Evolutionary conservation across 2,329 filamentous ascomycete genomes (phyloP), one percentile per base, ranked within the genome.

Genomic region (Xylariomycetidae sp.): DNA sequence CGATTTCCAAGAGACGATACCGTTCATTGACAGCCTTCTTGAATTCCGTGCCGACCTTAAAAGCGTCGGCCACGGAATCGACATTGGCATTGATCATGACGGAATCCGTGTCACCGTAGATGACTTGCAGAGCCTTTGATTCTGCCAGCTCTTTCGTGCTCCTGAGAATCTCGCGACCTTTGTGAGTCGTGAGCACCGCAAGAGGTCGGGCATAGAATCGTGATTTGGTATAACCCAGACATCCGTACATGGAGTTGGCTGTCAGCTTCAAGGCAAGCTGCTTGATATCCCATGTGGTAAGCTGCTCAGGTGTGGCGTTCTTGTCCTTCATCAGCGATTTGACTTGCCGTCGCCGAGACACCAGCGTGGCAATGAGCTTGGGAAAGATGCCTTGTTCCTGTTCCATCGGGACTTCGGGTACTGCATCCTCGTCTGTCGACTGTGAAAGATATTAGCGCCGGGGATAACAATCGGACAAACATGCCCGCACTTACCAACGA

Each of bases 11-110:
- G 32, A 96, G 74, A 52, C 74, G 85, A 62, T 98, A 98, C 42
- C 84, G 81, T 49, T 95, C 87, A 56, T 98, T 98, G 63, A 98
- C 92, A 16, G 87, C 79, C 50, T 80, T 83, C 66, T 96, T 97
- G 72, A 98, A 97, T 43, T 97, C 88, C 27, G 88, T 82, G 37
- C 92, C 94, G 32, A 98, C 85, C 55, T 85, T 89, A 50, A 96
- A 68, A 2, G 92, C 92, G 51, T 94, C 88, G 19, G 85, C 80
- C 18, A 97, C 85, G 46, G 85, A 94, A 62, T 96, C 87, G 35
- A 92, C 88, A 54, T 97, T 97, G 44, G 92, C 94, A 56, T 98
- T 98, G 69, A 98, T 97, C 92, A 98, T 98, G 64, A 98, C 92
- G 7, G 92, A 98, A 63, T 98, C 92, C 10, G 92, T 98, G 63